These are phyloP conservation scores for Capsaspora owczarzaki DNA, from an alignment of 78 protist species.

Conservation along the genomic window DNA sequence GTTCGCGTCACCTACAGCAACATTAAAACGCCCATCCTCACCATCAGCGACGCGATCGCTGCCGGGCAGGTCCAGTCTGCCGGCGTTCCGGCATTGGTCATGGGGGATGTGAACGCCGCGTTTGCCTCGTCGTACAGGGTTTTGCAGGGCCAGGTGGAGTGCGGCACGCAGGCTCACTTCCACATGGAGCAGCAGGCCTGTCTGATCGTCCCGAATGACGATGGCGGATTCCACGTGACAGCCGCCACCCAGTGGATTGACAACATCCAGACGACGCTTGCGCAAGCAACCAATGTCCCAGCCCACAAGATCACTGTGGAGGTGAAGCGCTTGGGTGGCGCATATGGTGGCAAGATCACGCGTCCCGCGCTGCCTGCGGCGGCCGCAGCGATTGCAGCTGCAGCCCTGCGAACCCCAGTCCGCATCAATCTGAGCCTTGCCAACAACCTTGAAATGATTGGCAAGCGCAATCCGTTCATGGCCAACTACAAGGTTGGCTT, in stretches of 20 bases:
- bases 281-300: constrained; percentile 34
- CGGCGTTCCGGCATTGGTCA: neutral
- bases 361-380: constrained; percentile 16
- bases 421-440: constrained; percentile 5
- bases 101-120: constrained; percentile 26
- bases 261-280: neutral
- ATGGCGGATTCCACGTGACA: neutral
- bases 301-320: constrained; percentile 10
- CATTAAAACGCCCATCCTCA: neutral
- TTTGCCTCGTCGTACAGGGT: neutral
- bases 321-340: constrained; percentile 59
- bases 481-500: constrained; percentile 34
- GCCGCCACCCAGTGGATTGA: constrained; percentile 9
- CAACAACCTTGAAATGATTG: constrained; percentile 35
- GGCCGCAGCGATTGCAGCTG: constrained; percentile 52
- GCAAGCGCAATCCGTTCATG: constrained; percentile 18
- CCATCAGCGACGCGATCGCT: constrained; percentile 9
- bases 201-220: constrained; percentile 26
- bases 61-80: neutral
- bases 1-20: neutral
- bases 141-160: neutral
- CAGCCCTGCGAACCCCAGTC: constrained; percentile 19
- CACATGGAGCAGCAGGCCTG: constrained; percentile 37
- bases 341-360: constrained; percentile 61
- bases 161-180: constrained; percentile 46